Percentiles rank a stretch among this genome's conserved stretches.
Evolutionary conservation across 345 rosid genomes (phyloP).

Genomic region (Brassica incana): DNA sequence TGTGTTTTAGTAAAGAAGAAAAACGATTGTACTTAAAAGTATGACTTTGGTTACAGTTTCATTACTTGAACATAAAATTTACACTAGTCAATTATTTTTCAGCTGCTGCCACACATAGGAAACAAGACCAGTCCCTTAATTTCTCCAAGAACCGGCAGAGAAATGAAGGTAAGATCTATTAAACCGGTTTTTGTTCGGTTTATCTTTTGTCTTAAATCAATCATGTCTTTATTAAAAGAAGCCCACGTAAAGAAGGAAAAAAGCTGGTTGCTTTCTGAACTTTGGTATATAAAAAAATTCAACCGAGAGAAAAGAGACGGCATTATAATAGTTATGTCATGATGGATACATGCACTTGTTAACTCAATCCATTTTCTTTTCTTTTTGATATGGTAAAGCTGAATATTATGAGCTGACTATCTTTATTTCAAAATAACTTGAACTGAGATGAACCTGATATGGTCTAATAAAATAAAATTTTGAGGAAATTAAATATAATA

Average conservation of each 20-base stretch:
- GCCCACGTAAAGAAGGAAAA: constrained; percentile 25
- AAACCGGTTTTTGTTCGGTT: constrained; percentile 13
- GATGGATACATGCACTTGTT: constrained; percentile 25
- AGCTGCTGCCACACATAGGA: constrained; percentile 46
- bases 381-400: background rate
- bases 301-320: constrained; percentile 24
- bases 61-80: background rate
- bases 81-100: background rate
- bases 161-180: constrained; percentile 60
- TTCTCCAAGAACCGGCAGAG: constrained; percentile 80
- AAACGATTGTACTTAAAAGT: background rate
- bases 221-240: constrained; percentile 13
- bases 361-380: constrained; percentile 2
- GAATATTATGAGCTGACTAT: background rate
- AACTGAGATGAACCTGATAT: background rate
- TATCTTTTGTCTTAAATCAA: constrained; percentile 21
- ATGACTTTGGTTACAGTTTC: background rate
- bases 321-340: constrained; percentile 27
- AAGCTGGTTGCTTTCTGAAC: constrained; percentile 25
- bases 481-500: too few species aligned
- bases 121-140: constrained; percentile 51
- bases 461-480: too few species aligned
- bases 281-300: background rate
- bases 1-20: constrained; percentile 11
- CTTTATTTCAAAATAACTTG: constrained; percentile 1